Evolutionary conservation across 225 moss, liverwort and hornwort species (phyloP), one percentile per base, ranked within the genome.

Genomic region (Polytrichum commune): DNA sequence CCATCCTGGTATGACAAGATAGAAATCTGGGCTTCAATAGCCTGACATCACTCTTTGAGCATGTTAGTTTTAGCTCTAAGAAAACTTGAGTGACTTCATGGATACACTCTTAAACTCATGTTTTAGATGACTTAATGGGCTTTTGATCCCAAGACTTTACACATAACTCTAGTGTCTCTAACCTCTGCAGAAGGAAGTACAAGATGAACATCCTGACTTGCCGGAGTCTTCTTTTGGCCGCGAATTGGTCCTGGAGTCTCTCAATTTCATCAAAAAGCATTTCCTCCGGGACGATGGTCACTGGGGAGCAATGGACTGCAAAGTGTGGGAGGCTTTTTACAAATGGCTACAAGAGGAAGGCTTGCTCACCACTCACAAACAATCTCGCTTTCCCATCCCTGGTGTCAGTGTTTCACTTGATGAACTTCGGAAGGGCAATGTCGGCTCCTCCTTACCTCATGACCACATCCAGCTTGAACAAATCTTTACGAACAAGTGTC

Each of bases 341-440:
- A 66, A 79, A 29, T 94, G 94, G 92, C 83, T 92, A 0, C 81
- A 80, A 18, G 82, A 72, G 57, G 90, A 92, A 71, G 79, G 79
- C 30, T 80, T 92, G 63, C 83, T 92, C 66, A 86, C 92, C 65
- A 77, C 83, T 2, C 76, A 74, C 67, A 64, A 73, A 5, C 92
- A 90, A 22, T 92, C 94, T 4, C 81, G 89, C 3, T 76, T 74
- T 27, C 90, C 94, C 18, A 73, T 80, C 18, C 73, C 80, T 23
- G 90, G 92, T 53, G 75, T 71, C n/a, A 90, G 88, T 54, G 92
- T 85, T 61, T 82, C 87, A 53, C 85, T 94, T 24, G 92, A 87
- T 29, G 87, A 89, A 64, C 90, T 94, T 71, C 90, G 94, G 27
- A 69, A 81, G 70, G 93, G 91, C 18, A 82, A 93, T 7, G 78